Evolutionary conservation across 2,329 filamentous ascomycete genomes (phyloP).

Genomic region (Calonectria henricotiae): DNA sequence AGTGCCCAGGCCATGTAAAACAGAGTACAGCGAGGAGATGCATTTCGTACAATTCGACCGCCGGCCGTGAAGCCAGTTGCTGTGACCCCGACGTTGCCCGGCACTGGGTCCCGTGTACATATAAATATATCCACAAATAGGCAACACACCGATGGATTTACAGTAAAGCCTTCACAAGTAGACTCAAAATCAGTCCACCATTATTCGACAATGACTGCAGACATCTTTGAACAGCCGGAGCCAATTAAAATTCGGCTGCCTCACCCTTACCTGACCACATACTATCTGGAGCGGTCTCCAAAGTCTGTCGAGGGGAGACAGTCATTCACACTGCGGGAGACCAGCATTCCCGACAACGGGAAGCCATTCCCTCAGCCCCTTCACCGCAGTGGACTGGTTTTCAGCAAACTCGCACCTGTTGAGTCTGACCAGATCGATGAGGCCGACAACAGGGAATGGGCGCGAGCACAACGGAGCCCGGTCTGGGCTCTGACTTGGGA

Average conservation of each 20-base stretch:
- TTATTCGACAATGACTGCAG: neutral
- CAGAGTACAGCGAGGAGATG: too few relatives aligned
- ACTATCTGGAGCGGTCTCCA: neutral
- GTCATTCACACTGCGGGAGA: neutral
- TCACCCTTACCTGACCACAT: neutral
- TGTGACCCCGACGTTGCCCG: too few relatives aligned
- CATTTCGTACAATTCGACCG: too few relatives aligned
- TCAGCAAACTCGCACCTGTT: neutral
- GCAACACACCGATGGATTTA: neutral
- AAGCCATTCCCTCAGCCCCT: neutral
- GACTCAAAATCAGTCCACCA: neutral
- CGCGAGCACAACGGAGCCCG: neutral
- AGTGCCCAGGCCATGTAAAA: too few relatives aligned
- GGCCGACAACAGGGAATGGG: neutral
- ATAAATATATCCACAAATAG: neutral
- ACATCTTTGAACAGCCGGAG: neutral
- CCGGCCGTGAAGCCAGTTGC: too few relatives aligned
- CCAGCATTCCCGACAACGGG: neutral
- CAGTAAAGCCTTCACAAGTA: neutral
- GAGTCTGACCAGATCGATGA: constrained; percentile 1
- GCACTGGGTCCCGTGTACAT: neutral
- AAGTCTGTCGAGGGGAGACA: neutral
- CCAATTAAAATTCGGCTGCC: neutral
- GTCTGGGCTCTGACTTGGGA: neutral
- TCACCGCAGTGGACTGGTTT: neutral